Conservation (phyloP, 768 basidiomycete genomes). For the Lactarius trivialis region DNA sequence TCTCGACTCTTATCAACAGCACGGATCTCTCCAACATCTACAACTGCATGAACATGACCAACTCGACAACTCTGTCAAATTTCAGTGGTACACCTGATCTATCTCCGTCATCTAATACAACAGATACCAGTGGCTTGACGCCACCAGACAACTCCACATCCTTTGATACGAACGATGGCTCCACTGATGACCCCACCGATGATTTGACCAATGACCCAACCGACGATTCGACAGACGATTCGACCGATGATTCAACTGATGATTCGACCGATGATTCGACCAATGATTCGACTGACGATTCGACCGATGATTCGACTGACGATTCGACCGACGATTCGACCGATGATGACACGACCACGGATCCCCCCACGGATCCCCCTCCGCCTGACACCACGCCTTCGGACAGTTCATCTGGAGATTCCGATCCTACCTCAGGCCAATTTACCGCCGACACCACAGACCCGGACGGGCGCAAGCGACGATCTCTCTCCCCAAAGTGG, state of each 20-base stretch:
- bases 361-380: neutral
- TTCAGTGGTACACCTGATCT: neutral
- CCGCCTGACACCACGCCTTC: neutral
- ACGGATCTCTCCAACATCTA: neutral
- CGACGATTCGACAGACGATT: neutral
- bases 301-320: neutral
- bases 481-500: conserved; percentile 11
- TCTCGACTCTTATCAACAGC: neutral
- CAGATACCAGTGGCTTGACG: neutral
- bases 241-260: neutral
- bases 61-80: conserved; percentile 8
- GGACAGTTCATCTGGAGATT: neutral
- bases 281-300: neutral
- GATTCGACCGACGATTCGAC: neutral
- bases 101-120: neutral
- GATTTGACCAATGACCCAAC: neutral
- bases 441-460: conserved; percentile 6
- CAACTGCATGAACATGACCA: conserved; percentile 4
- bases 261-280: neutral
- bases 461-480: conserved; percentile 12
- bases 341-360: neutral
- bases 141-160: neutral
- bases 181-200: neutral
- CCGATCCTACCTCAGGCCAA: neutral
- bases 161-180: neutral